Evolutionary conservation across 2,329 filamentous ascomycete species (phyloP).

Genomic region (Scedosporium aurantiacum): DNA sequence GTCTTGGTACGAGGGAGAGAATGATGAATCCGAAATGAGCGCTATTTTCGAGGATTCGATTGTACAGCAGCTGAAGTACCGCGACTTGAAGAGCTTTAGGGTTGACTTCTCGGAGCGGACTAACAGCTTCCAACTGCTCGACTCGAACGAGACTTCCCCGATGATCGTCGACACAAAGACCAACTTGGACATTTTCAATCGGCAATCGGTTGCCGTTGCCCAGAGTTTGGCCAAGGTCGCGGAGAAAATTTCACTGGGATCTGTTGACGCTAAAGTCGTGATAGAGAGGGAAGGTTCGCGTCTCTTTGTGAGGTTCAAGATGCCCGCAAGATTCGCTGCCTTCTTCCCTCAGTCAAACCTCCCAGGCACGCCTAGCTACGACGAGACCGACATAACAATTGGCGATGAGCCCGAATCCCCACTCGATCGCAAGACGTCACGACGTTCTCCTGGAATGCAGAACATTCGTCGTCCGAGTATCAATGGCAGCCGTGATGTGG

Average conservation of each 20-base stretch:
- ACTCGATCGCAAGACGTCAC: background rate
- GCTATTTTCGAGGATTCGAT: background rate
- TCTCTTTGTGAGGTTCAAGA: constrained; percentile 27
- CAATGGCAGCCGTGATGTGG: background rate
- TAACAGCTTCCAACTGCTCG: too few species aligned
- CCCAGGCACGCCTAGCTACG: background rate
- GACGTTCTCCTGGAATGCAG: background rate
- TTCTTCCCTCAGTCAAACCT: constrained; percentile 19
- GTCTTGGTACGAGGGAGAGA: background rate
- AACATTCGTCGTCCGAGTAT: background rate
- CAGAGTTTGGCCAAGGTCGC: background rate
- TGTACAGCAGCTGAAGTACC: background rate
- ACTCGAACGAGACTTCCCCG: background rate
- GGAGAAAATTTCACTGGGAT: background rate
- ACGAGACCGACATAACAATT: background rate
- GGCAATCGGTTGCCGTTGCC: background rate
- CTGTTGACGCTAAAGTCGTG: constrained; percentile 18
- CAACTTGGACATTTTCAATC: constrained; percentile 2
- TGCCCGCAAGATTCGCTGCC: constrained; percentile 19
- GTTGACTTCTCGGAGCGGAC: background rate
- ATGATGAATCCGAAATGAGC: background rate
- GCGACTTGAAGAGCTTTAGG: background rate
- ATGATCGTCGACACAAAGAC: background rate
- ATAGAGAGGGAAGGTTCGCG: constrained; percentile 18
- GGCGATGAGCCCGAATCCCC: background rate